phyloP scores from a whole-genome alignment of 2,329 filamentous ascomycete genomes.

The Aureobasidium subglaciale region DNA sequence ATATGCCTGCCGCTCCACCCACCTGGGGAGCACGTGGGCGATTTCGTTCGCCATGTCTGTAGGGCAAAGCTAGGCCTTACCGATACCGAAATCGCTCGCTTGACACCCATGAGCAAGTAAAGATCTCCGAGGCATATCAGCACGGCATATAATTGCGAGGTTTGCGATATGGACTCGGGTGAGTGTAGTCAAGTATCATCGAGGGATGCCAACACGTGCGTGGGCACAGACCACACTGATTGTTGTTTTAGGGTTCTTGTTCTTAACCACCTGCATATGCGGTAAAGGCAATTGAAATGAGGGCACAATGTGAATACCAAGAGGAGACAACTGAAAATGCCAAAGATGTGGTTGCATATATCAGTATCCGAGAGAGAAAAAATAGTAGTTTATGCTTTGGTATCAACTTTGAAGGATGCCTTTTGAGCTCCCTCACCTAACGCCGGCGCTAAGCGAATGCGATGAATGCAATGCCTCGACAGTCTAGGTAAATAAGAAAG shows the following conservation, averaged over 20 bases:
- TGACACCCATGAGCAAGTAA: neutral
- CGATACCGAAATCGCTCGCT: neutral
- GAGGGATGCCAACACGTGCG: neutral
- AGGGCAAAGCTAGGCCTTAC: neutral
- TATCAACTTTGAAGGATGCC: too few species aligned
- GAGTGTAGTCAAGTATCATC: neutral
- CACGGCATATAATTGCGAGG: neutral
- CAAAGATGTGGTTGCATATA: too few species aligned
- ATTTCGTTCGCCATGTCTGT: neutral
- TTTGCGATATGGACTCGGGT: neutral
- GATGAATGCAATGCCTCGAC: conserved; percentile 7
- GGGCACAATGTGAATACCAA: neutral
- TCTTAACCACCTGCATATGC: neutral
- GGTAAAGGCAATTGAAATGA: conserved; percentile 7
- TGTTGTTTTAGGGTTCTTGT: neutral
- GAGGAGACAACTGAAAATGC: neutral
- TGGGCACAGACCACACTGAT: neutral
- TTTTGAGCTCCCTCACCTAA: conserved; percentile 5
- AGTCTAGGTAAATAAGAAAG: conserved; percentile 1
- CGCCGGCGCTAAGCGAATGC: conserved; percentile 12
- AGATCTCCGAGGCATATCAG: neutral
- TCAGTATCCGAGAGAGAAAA: neutral
- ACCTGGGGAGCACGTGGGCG: conserved; percentile 7
- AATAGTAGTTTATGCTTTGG: neutral
- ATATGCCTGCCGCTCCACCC: neutral